Evolutionary conservation across 2,329 filamentous ascomycete species (phyloP).

Genomic region (Colletotrichum falcatum): DNA sequence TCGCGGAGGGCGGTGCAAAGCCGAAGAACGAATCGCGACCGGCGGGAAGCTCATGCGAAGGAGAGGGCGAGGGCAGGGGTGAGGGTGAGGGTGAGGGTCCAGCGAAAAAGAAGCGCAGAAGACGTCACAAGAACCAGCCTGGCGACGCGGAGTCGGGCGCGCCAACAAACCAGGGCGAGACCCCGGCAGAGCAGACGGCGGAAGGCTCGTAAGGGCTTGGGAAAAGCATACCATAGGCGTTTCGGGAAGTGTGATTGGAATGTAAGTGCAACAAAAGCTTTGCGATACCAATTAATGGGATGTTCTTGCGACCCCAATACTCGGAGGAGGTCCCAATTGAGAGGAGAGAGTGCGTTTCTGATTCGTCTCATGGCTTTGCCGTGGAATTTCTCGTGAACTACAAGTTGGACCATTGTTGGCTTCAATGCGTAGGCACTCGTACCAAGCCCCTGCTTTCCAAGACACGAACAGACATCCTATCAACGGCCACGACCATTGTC

Average conservation of each 20-base stretch:
- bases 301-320: constrained; percentile 11
- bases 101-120: constrained; percentile 53
- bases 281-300: constrained; percentile 36
- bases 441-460: not conserved
- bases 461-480: not conserved
- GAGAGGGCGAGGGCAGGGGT: constrained; percentile 18
- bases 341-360: constrained; percentile 18
- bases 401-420: not conserved
- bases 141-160: constrained; percentile 47
- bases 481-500: not conserved
- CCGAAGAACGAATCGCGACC: constrained; percentile 43
- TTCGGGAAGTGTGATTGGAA: constrained; percentile 34
- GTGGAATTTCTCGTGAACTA: not conserved
- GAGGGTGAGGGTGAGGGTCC: constrained; percentile 43
- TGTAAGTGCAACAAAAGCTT: constrained; percentile 36
- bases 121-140: constrained; percentile 50
- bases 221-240: constrained; percentile 31
- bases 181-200: constrained; percentile 36
- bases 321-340: not conserved
- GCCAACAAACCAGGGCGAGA: constrained; percentile 43
- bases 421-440: not conserved
- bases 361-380: not conserved
- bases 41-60: constrained; percentile 41
- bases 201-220: constrained; percentile 25
- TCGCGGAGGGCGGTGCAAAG: constrained; percentile 41